Evolutionary conservation across 345 rosid genomes (phyloP), one percentile per base, ranked within the genome.

Genomic region (Hibiscus trionum): DNA sequence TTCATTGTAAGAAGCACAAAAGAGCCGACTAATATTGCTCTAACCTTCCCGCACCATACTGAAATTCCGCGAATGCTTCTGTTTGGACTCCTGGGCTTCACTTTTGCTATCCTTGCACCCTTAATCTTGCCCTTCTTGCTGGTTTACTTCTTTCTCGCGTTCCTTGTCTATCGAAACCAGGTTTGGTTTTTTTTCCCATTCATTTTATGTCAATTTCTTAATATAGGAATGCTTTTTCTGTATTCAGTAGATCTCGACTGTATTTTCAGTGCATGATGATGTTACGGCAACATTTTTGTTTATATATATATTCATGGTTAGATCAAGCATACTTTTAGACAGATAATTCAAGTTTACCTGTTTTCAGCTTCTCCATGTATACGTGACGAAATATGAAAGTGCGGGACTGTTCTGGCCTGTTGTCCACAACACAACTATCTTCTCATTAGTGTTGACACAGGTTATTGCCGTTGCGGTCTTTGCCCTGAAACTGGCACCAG

Each of bases 361-460:
- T 31, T 73, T 79, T 75, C 91, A 95, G 98, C 84, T 95, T 73
- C 80, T 92, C 74, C 88, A 92, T 46, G 99, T 92, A 7, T 95
- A 95, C 56, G 61, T 84, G 8, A 37, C 81, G 53, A 90, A 80
- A 69, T 92, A 92, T 68, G 94, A 95, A 81, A 86, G 88, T 24
- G 89, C 96, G 63, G 99, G 99, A 71, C 89, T 69, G 39, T 88
- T 83, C 70, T 92, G 99, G 99, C 97, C 98, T 47, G 65, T 93
- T 29, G 86, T 82, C 53, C 97, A 95, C 80, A 95, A 85, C 80
- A 83, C 97, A n/a, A 87, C 89, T 56, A 85, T 95, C 82, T 89
- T 91, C 82, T 89, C 98, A 11, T 78, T 92, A 78, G 88, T 92
- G 73, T 81, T 95, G 83, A 85, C 88, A 0, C 99, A 95, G 81